Percentiles rank a stretch among this genome's conserved stretches.
These are phyloP conservation scores for Pseudevernia furfuracea DNA, from an alignment of 495 filamentous ascomycete genomes.

Conservation along the genomic window DNA sequence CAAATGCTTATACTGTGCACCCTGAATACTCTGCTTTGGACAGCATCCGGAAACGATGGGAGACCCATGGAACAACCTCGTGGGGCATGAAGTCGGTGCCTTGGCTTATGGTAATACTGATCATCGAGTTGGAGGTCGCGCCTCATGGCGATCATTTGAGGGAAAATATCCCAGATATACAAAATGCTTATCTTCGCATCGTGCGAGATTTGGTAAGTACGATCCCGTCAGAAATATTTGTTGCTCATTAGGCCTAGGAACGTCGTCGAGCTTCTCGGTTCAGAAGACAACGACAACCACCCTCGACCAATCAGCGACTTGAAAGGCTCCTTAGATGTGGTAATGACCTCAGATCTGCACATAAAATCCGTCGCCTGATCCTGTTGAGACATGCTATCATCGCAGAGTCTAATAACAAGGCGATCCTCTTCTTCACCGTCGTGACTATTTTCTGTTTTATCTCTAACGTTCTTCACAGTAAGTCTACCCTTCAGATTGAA, in stretches of 20 bases:
- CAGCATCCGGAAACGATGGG: slow-evolving; percentile 1
- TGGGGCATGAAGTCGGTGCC: background rate
- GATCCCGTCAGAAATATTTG: background rate
- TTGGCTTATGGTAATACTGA: slow-evolving; percentile 14
- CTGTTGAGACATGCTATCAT: slow-evolving; percentile 13
- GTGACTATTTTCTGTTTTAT: slow-evolving; percentile 64
- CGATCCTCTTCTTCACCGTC: slow-evolving; percentile 68
- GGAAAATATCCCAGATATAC: slow-evolving; percentile 6
- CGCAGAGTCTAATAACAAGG: slow-evolving; percentile 21
- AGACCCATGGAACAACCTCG: background rate
- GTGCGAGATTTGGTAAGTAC: slow-evolving; percentile 16
- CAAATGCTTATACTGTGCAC: background rate
- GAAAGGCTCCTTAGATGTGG: too few species aligned
- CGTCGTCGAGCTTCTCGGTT: background rate
- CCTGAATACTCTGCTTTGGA: slow-evolving; percentile 5
- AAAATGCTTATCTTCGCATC: slow-evolving; percentile 7
- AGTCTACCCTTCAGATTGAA: too few species aligned
- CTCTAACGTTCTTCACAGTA: slow-evolving; percentile 51
- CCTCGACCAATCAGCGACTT: slow-evolving; percentile 6
- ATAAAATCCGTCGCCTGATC: too few species aligned
- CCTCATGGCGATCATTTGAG: background rate
- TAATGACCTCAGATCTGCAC: too few species aligned
- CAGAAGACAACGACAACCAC: slow-evolving; percentile 9
- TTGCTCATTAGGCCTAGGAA: background rate
- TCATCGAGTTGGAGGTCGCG: slow-evolving; percentile 4